Conservation (phyloP, 345 rosid genomes). For the Microthlaspi erraticum region DNA sequence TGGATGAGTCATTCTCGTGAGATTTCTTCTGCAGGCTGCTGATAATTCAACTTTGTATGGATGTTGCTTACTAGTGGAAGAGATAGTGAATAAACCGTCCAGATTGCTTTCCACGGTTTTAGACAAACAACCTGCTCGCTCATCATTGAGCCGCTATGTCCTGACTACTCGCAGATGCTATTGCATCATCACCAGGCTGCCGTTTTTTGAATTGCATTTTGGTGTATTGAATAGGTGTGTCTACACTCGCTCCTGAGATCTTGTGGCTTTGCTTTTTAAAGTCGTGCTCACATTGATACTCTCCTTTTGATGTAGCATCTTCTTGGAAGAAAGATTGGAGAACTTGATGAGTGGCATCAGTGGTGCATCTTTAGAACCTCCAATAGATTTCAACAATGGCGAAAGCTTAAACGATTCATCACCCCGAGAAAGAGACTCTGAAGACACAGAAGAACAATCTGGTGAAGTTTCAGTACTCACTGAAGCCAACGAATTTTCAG, state of each 20-base stretch:
- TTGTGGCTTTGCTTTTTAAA: too few species aligned
- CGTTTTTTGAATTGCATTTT: slow-evolving; percentile 92
- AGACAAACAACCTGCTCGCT: slow-evolving; percentile 60
- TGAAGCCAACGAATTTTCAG: slow-evolving; percentile 45
- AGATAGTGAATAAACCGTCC: slow-evolving; percentile 88
- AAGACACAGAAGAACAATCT: slow-evolving; percentile 41
- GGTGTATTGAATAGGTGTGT: slow-evolving; percentile 80
- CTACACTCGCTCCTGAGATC: background rate
- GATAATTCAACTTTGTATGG: slow-evolving; percentile 93
- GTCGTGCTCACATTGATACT: slow-evolving; percentile 35
- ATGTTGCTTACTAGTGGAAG: slow-evolving; percentile 89
- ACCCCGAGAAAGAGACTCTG: slow-evolving; percentile 41
- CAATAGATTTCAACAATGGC: slow-evolving; percentile 41
- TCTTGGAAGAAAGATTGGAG: slow-evolving; percentile 90
- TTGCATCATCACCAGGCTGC: slow-evolving; percentile 94
- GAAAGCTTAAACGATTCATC: slow-evolving; percentile 45
- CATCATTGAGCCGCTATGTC: slow-evolving; percentile 71
- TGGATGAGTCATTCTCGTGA: slow-evolving; percentile 27
- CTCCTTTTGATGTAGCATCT: slow-evolving; percentile 60
- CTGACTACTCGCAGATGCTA: slow-evolving; percentile 94
- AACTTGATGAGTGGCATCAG: slow-evolving; percentile 67
- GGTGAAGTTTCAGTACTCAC: slow-evolving; percentile 46
- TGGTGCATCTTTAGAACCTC: slow-evolving; percentile 57
- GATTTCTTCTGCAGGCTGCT: slow-evolving; percentile 66
- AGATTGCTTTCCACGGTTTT: slow-evolving; percentile 86